phyloP scores from a whole-genome alignment of 75 land plant species.

The Pinus albicaulis region DNA sequence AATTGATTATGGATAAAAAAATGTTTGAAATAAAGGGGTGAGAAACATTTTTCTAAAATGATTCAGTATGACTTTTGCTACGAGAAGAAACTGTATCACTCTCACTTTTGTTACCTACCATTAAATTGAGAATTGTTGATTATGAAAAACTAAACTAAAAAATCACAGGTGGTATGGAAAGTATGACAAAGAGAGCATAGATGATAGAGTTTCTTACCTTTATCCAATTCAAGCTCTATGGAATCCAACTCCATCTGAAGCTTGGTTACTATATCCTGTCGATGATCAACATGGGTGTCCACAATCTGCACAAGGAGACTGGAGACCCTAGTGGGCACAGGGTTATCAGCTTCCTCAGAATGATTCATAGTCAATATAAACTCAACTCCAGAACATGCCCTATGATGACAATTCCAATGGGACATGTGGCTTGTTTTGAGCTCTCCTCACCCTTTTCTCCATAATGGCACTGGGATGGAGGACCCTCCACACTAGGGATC shows the following conservation, averaged over 20 bases:
- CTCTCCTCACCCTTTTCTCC: constrained; percentile 17
- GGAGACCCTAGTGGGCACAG: constrained; percentile 63
- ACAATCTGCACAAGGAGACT: constrained; percentile 73
- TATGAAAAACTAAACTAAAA: too few relatives aligned
- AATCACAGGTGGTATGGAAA: too few relatives aligned
- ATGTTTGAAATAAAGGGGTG: too few relatives aligned
- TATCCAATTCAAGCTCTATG: constrained; percentile 72
- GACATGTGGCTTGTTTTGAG: background rate
- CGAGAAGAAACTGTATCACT: too few relatives aligned
- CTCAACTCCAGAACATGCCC: constrained; percentile 88
- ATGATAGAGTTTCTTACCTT: constrained; percentile 34
- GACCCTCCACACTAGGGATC: constrained; percentile 61
- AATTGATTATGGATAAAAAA: background rate
- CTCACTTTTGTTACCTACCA: too few relatives aligned
- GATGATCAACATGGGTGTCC: constrained; percentile 83
- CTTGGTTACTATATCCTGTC: constrained; percentile 72
- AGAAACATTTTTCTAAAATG: too few relatives aligned
- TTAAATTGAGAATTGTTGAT: too few relatives aligned
- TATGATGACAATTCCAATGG: constrained; percentile 29
- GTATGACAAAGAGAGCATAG: too few relatives aligned
- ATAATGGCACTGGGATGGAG: background rate
- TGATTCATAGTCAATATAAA: constrained; percentile 77
- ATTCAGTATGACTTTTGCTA: too few relatives aligned
- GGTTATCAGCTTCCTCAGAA: constrained; percentile 77
- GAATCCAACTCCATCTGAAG: constrained; percentile 82